Base-by-base conservation (phyloP, 768 basidiomycete genomes). In the Tricholoma furcatifolium region DNA sequence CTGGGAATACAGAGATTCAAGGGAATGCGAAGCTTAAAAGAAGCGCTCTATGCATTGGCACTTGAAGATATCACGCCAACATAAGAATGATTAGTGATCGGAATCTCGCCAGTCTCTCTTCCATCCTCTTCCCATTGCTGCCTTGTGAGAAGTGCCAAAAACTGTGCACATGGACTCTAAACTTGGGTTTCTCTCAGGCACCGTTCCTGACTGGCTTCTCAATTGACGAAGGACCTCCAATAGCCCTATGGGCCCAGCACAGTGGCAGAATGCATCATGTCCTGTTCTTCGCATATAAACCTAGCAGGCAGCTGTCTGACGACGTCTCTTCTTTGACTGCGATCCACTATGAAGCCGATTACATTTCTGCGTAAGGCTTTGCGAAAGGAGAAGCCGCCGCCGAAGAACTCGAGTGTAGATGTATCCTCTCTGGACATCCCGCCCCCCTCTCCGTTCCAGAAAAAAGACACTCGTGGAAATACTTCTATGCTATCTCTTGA, bases 301-400 rank as follows among this genome's bases (percentile, higher is more conserved):
- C 32, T 24, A 4, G 11, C 18, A 14, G 4, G 14, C 14, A 38
- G 36, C 18, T 38, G 36, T 4, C 43, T 34, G 48, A 45, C 36
- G 24, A 21, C 53, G 27, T 43, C 50, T 50, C 24, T 31, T 41
- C 45, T 41, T 47, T 35, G 47, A 42, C 7, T 27, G 3, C 27
- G 27, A 27, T 27, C 27, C 27, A 27, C 7, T 53, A 76, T 76
- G 76, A 75, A 76, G 60, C 60, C 70, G 12, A 55, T 73, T 14
- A 63, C 69, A 5, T 71, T 77, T 58, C 61, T 77, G 47, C 71
- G 71, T 44, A 70, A 67, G 45, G 61, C 68, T 11, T 75, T 73
- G 73, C 69, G 61, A 58, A 75, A 66, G 60, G 71, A 66, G 61
- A 68, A 70, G 48, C 23, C 54, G 1, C 47, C 57, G 20, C 54